Evolutionary conservation across 1,284 basidiomycete genomes (phyloP).

Genomic region (Kwoniella shivajii): DNA sequence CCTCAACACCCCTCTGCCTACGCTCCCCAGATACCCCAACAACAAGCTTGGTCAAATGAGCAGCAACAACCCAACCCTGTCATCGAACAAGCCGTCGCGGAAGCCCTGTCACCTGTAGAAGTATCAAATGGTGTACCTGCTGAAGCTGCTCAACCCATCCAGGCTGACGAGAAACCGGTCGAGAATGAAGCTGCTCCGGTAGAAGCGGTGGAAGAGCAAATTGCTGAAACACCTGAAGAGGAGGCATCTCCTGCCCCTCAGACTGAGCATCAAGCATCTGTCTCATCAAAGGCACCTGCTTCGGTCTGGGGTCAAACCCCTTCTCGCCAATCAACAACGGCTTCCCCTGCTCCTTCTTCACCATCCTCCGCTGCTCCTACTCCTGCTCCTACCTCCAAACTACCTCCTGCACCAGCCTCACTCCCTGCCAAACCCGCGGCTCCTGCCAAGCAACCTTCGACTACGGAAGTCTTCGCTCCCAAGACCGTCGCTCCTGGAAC

Average conservation of each 20-base stretch:
- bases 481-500: conserved; percentile 20
- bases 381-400: conserved; percentile 26
- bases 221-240: background rate
- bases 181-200: conserved; percentile 1
- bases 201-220: conserved; percentile 8
- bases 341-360: conserved; percentile 36
- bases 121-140: background rate
- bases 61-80: conserved; percentile 30
- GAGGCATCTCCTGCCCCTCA: conserved; percentile 6
- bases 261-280: conserved; percentile 7
- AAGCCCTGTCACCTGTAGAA: conserved; percentile 9
- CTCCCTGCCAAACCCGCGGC: conserved; percentile 36
- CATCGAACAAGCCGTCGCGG: conserved; percentile 9
- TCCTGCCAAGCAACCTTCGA: conserved; percentile 2
- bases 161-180: background rate
- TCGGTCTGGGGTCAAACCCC: conserved; percentile 40
- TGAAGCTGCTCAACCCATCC: background rate
- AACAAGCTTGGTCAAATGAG: conserved; percentile 11
- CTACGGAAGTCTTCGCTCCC: conserved; percentile 1
- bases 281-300: conserved; percentile 21
- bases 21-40: conserved; percentile 21
- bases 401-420: conserved; percentile 35
- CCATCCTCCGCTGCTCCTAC: conserved; percentile 38
- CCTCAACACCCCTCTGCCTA: conserved; percentile 8
- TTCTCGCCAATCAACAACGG: conserved; percentile 37